phyloP scores from a whole-genome alignment of 1,139 yeast species.

The Taphrina pruni region DNA sequence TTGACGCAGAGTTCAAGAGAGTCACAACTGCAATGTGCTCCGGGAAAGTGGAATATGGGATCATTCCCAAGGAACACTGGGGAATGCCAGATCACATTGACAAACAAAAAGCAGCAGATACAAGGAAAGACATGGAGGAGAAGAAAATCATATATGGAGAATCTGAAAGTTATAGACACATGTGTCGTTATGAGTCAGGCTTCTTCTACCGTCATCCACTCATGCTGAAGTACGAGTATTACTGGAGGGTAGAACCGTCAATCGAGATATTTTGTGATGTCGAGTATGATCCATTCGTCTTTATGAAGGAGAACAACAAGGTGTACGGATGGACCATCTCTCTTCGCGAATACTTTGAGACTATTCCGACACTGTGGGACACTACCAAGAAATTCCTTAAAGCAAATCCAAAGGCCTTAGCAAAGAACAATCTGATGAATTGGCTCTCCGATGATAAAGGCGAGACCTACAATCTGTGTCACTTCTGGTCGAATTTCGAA shows the following conservation, averaged over 20 bases:
- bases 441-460: slow-evolving; percentile 68
- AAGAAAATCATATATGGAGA: slow-evolving; percentile 66
- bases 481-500: slow-evolving; percentile 94
- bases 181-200: slow-evolving; percentile 77
- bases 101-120: slow-evolving; percentile 55
- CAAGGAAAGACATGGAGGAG: slow-evolving; percentile 45
- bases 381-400: slow-evolving; percentile 70
- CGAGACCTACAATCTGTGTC: slow-evolving; percentile 75
- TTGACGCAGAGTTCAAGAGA: slow-evolving; percentile 63
- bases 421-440: slow-evolving; percentile 69
- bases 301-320: slow-evolving; percentile 65
- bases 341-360: slow-evolving; percentile 76
- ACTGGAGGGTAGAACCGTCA: slow-evolving; percentile 74
- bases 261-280: slow-evolving; percentile 68
- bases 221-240: slow-evolving; percentile 64
- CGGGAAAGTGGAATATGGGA: slow-evolving; percentile 68
- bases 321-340: slow-evolving; percentile 78
- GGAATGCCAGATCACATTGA: slow-evolving; percentile 75
- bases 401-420: slow-evolving; percentile 65
- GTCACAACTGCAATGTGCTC: slow-evolving; percentile 59
- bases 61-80: slow-evolving; percentile 72
- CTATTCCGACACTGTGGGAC: slow-evolving; percentile 84
- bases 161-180: slow-evolving; percentile 66
- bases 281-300: slow-evolving; percentile 67
- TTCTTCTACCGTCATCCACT: slow-evolving; percentile 65